Evolutionary conservation across 2,329 filamentous ascomycete genomes (phyloP).

Genomic region (Stachybotrys chartarum): DNA sequence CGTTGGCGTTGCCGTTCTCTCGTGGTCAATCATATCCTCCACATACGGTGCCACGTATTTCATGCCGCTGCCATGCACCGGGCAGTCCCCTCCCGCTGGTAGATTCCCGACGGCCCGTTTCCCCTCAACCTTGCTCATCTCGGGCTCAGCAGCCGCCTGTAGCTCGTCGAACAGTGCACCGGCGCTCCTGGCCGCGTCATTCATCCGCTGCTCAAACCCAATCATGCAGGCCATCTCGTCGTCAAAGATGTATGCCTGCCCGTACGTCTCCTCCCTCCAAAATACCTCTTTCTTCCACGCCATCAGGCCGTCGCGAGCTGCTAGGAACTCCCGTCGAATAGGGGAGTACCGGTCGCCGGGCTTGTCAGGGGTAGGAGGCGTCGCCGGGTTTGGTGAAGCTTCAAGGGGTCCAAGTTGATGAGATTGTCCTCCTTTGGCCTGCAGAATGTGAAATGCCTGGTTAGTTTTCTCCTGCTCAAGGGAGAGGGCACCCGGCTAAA

Average conservation of each 20-base stretch:
- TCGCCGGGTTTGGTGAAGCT: background rate
- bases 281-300: background rate
- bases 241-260: background rate
- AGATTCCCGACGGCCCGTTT: background rate
- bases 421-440: no score
- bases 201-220: background rate
- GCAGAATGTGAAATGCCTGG: no score
- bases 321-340: background rate
- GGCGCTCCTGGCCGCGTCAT: background rate
- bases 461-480: no score
- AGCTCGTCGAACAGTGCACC: background rate
- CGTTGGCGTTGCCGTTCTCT: background rate
- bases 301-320: background rate
- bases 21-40: background rate
- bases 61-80: background rate
- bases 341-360: background rate
- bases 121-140: background rate
- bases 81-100: background rate
- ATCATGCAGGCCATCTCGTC: background rate
- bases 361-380: background rate
- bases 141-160: background rate
- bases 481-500: no score
- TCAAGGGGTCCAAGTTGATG: no score
- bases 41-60: background rate
- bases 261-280: background rate